Base-by-base conservation (phyloP, 805 yeast species). In the Barnettozyma botsteinii region DNA sequence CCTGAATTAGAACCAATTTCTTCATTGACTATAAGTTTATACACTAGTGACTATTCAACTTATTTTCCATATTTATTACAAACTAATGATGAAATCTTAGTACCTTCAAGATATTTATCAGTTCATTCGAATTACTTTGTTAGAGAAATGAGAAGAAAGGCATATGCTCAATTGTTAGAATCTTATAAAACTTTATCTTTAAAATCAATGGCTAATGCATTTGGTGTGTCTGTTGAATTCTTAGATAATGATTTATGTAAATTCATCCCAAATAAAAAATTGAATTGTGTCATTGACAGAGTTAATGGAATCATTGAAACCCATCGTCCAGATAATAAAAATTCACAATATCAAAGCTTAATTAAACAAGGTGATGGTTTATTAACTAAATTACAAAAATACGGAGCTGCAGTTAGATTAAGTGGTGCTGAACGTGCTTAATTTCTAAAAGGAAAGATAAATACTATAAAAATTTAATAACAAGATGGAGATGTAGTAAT, bases 271-370 rank as follows among this genome's bases (percentile, higher is more conserved):
- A 89, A 81, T 63, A 88, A 89, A 60, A 87, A 87, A 64, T 73
- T 93, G 59, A 91, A 89, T 66, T 93, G 98, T 66, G 89, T 93
- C 37, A 87, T 93, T 57, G 98, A 93, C 61, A 78, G 86, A 57
- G 98, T 93, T 37, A 86, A 88, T 61, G 98, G 95, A 12, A 86
- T 93, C 46, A 85, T 93, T 48, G 94, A 86, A 61, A 93, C 98
- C 14, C 93, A 88, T 64, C 75, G 98, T 51, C 96, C 97, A 2
- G 98, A 93, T 61, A 88, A 84, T 66, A 93, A 93, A 66, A 91
- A 93, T 59, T 84, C 86, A 41, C 98, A 91, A 65, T 93, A 89
- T 62, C 95, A 88, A 59, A 63, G 70, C 47, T 73, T 93, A 55
- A 80, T 93, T 55, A 88, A 86, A 63, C 94, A 83, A 59, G 98